Evolutionary conservation across 2,329 filamentous ascomycete genomes (phyloP), one percentile per base, ranked within the genome.

Genomic region (Geosmithia flava): DNA sequence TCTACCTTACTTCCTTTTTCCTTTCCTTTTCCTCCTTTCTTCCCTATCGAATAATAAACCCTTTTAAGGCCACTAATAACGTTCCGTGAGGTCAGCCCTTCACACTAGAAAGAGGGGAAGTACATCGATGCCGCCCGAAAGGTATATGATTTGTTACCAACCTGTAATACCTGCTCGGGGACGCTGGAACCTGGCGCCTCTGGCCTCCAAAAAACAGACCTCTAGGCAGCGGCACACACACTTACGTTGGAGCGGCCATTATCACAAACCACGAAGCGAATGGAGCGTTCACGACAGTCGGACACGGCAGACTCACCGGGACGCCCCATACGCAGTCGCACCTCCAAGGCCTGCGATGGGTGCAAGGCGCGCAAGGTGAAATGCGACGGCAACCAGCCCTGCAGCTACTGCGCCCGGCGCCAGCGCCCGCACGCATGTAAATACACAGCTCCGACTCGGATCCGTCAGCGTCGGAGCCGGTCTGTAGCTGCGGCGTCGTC

Each of bases 351-450:
- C 42, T 77, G 74, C 58, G 72, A 76, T 52, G 66, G 67, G 2
- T 77, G 74, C 62, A 77, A 77, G 54, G 64, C 68, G 11, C 68
- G 72, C 48, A 77, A 76, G 64, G 70, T 76, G 41, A 76, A 74
- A 59, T 78, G 74, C 56, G 73, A 76, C 52, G 74, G 74, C 1
- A 65, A 65, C n/a, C 54, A 65, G n/a, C 74, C 74, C 1, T 78
- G 74, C 56, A 63, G 64, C 40, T 75, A 75, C 54, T 78, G 74
- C 52, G 62, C 63, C 11, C 59, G 66, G 1, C 65, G 71, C 1
- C 67, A 66, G 50, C 65, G 67, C 20, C 62, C 67, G 7, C 60
- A 68, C 8, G 52, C 62, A 4, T 77, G 74, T 50, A 68, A 63
- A 46, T 77, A 75, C 52, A 73, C 72, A 13, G 64, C 69, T 3